These are phyloP conservation scores for Fusarium penzigii DNA, from an alignment of 2,329 filamentous ascomycete species.

Conservation along the genomic window DNA sequence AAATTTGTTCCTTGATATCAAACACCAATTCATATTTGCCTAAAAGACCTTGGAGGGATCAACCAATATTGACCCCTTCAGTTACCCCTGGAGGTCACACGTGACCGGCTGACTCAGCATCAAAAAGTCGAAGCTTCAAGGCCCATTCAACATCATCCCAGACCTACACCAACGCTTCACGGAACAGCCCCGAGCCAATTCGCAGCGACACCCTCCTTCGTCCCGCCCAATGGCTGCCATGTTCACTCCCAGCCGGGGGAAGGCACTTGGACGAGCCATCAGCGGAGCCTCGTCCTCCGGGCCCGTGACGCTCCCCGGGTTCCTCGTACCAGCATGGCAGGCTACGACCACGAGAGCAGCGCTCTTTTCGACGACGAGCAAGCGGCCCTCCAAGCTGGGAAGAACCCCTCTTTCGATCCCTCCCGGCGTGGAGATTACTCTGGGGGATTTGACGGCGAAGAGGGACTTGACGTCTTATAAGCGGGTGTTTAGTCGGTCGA, in stretches of 20 bases:
- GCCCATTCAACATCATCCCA: constrained; percentile 12
- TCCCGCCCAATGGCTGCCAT: constrained; percentile 47
- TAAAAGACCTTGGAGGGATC: not conserved
- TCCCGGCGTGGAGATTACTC: constrained; percentile 75
- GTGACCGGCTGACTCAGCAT: constrained; percentile 38
- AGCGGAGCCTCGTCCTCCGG: constrained; percentile 43
- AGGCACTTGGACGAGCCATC: constrained; percentile 57
- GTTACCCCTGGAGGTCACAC: constrained; percentile 16
- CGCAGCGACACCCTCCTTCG: not conserved
- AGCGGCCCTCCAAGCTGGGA: constrained; percentile 79
- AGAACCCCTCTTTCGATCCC: constrained; percentile 78
- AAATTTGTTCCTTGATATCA: not conserved
- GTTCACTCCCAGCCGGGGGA: constrained; percentile 64
- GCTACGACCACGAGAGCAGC: constrained; percentile 35
- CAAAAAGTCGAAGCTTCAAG: constrained; percentile 32
- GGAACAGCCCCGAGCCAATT: constrained; percentile 19
- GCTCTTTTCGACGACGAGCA: constrained; percentile 70
- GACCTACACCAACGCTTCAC: not conserved
- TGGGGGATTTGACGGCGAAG: constrained; percentile 61
- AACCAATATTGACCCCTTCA: not conserved
- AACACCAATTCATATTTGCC: not conserved
- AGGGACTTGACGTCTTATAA: constrained; percentile 60
- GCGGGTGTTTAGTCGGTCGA: constrained; percentile 62
- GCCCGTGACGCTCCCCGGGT: constrained; percentile 62
- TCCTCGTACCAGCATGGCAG: constrained; percentile 73